A percentile compares a stretch with the other conserved stretches of the same genome.
phyloP scores from a whole-genome alignment of 768 basidiomycete genomes.

The Pisolithus orientalis region DNA sequence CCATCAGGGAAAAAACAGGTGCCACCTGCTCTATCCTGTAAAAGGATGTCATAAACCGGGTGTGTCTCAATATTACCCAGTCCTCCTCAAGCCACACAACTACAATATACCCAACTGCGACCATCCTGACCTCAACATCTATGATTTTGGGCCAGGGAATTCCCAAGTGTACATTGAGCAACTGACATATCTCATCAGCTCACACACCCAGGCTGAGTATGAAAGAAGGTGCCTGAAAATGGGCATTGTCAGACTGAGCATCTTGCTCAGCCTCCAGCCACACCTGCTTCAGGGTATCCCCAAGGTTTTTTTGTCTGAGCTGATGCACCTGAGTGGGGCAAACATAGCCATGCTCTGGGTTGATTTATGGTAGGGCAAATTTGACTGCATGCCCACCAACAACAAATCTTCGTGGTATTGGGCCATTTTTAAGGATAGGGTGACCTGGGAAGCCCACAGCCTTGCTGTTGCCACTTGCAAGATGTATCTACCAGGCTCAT shows the following conservation, averaged over 20 bases:
- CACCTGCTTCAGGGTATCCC: conserved; percentile 24
- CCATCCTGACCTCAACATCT: conserved; percentile 19
- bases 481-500: conserved; percentile 11
- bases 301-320: conserved; percentile 29
- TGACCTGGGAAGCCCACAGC: not conserved
- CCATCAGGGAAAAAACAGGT: conserved; percentile 23
- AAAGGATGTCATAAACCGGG: conserved; percentile 27
- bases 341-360: conserved; percentile 20
- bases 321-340: conserved; percentile 34
- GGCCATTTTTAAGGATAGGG: not conserved
- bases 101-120: conserved; percentile 16
- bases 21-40: conserved; percentile 24
- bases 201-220: conserved; percentile 21
- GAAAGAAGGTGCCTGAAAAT: conserved; percentile 20
- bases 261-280: conserved; percentile 29
- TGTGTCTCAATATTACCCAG: conserved; percentile 30
- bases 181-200: not conserved
- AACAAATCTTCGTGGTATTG: not conserved
- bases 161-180: not conserved
- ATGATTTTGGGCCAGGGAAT: not conserved
- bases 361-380: not conserved
- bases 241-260: conserved; percentile 29
- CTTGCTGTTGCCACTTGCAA: conserved; percentile 10
- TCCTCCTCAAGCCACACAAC: conserved; percentile 23
- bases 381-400: conserved; percentile 1